phyloP scores from a whole-genome alignment of 805 yeast genomes.

The Vanderwaltozyma verrucispora region DNA sequence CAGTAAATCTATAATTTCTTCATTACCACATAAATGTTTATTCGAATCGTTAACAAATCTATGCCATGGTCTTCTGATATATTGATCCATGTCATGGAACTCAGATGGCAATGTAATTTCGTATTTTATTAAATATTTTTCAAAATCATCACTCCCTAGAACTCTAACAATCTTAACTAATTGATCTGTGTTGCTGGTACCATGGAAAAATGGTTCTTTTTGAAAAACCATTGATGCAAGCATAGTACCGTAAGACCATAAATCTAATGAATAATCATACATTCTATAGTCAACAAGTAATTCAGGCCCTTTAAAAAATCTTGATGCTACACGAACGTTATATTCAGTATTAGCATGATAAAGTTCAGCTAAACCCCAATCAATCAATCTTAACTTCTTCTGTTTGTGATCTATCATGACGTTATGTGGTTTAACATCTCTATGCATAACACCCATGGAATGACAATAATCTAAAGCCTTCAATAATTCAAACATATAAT shows the following conservation, averaged over 20 bases:
- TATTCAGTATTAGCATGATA: constrained; percentile 84
- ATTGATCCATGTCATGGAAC: constrained; percentile 66
- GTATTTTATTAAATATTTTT: constrained; percentile 60
- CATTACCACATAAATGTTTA: constrained; percentile 47
- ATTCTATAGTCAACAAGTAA: constrained; percentile 73
- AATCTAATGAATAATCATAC: constrained; percentile 84
- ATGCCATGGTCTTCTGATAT: constrained; percentile 80
- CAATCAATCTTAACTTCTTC: constrained; percentile 66
- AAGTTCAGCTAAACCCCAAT: constrained; percentile 95
- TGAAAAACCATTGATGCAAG: constrained; percentile 83
- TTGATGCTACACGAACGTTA: constrained; percentile 86
- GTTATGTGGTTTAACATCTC: constrained; percentile 94
- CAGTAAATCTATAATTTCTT: constrained; percentile 55
- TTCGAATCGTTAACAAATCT: constrained; percentile 64
- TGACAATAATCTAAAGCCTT: constrained; percentile 84
- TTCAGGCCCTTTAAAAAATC: constrained; percentile 93
- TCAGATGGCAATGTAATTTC: constrained; percentile 61
- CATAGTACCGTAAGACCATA: constrained; percentile 94
- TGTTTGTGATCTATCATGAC: constrained; percentile 84
- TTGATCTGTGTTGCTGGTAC: constrained; percentile 85
- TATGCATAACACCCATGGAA: constrained; percentile 91
- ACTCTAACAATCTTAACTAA: constrained; percentile 81
- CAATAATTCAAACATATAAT: constrained; percentile 69
- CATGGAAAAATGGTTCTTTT: constrained; percentile 88
- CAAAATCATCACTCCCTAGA: constrained; percentile 74